A percentile compares a stretch with the other conserved stretches of the same genome.
These are phyloP conservation scores for Populus simonii DNA, from an alignment of 345 rosid species.

Conservation along the genomic window DNA sequence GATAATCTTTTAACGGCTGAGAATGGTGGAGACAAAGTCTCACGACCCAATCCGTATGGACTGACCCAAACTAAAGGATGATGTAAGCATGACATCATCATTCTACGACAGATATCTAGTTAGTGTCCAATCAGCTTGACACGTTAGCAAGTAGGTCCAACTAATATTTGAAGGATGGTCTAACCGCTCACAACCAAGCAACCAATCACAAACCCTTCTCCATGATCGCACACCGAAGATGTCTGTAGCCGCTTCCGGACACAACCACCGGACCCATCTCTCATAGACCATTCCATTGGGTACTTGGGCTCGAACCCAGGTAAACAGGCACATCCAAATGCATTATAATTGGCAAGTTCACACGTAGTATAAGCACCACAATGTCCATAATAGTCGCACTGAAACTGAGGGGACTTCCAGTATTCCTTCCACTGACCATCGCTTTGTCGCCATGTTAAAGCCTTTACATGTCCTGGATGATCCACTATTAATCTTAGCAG, in stretches of 20 bases:
- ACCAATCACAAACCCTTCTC: no score
- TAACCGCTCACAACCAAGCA: no score
- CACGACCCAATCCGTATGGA: no score
- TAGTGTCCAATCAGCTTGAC: no score
- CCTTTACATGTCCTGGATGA: background rate
- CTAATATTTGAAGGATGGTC: no score
- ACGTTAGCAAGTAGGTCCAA: no score
- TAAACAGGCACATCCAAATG: slow-evolving; percentile 18
- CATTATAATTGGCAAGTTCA: background rate
- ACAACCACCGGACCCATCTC: slow-evolving; percentile 16
- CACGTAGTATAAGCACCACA: slow-evolving; percentile 12
- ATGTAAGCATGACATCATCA: no score
- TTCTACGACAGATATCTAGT: no score
- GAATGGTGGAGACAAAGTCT: no score
- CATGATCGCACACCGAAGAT: no score
- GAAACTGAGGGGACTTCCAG: background rate
- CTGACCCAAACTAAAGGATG: no score
- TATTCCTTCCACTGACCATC: background rate
- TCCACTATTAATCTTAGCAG: background rate
- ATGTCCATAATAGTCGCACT: slow-evolving; percentile 8
- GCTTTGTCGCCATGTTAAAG: slow-evolving; percentile 5
- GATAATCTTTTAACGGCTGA: no score
- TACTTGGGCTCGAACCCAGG: slow-evolving; percentile 16
- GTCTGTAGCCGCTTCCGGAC: background rate
- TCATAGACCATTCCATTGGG: background rate